These are phyloP conservation scores for Musa beccarii DNA, from an alignment of 176 grass and related monocot species.

Conservation along the genomic window DNA sequence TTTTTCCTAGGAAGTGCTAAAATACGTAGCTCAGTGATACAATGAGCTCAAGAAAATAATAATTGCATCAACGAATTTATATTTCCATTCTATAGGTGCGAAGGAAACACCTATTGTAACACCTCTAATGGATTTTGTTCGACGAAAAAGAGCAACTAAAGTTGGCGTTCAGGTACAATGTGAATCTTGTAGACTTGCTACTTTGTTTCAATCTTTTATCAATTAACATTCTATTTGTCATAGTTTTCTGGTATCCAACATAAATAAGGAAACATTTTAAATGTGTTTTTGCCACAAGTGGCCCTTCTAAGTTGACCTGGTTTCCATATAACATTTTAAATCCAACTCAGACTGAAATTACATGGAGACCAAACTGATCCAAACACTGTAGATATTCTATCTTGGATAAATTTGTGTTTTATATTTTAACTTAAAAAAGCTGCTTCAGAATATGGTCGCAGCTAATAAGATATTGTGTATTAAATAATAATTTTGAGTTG, in stretches of 20 bases:
- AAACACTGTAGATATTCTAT: too few species aligned
- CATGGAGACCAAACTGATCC: too few species aligned
- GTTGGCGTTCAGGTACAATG: conserved; percentile 50
- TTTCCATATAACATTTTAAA: too few species aligned
- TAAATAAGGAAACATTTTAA: not conserved
- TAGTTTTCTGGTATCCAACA: too few species aligned
- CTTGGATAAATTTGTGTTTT: too few species aligned
- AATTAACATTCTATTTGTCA: conserved; percentile 6
- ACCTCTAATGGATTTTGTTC: conserved; percentile 84
- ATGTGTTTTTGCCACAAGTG: too few species aligned
- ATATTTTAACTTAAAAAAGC: too few species aligned
- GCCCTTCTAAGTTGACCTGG: too few species aligned
- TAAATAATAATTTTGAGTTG: too few species aligned
- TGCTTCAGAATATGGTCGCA: too few species aligned
- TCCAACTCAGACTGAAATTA: too few species aligned
- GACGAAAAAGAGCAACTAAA: conserved; percentile 89
- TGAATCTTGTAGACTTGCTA: not conserved
- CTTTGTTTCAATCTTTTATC: conserved; percentile 8
- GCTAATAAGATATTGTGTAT: too few species aligned
- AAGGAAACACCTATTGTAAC: conserved; percentile 78
- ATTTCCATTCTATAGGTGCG: conserved; percentile 38
- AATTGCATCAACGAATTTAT: not conserved
- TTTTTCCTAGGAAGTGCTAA: not conserved
- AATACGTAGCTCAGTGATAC: not conserved
- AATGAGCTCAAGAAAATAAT: not conserved